These are phyloP conservation scores for Penicillium sp. DNA, from an alignment of 2,329 filamentous ascomycete genomes.

Conservation along the genomic window DNA sequence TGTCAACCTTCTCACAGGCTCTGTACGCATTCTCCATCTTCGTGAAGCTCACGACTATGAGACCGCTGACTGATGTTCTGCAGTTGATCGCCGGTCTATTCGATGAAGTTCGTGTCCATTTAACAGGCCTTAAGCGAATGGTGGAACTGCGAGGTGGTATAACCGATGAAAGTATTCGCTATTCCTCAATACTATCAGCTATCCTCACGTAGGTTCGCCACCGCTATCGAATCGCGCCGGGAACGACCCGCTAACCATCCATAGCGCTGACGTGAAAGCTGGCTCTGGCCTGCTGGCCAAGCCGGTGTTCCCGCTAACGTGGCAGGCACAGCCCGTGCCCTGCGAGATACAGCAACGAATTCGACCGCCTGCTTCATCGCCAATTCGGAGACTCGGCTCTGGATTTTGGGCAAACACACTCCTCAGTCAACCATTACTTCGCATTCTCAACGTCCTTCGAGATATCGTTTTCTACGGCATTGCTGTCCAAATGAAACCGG, in stretches of 20 bases:
- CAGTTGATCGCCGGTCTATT: conserved; percentile 40
- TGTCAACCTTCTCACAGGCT: conserved; percentile 37
- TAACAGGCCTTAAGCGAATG: conserved; percentile 38
- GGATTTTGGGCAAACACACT: conserved; percentile 29
- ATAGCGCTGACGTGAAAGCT: conserved; percentile 36
- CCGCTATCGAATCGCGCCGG: not conserved
- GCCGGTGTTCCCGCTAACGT: conserved; percentile 36
- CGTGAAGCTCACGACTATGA: not conserved
- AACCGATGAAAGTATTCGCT: conserved; percentile 24
- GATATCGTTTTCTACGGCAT: conserved; percentile 36
- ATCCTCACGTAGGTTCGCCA: conserved; percentile 29
- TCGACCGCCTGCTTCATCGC: conserved; percentile 26
- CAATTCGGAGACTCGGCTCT: conserved; percentile 25
- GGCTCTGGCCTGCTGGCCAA: conserved; percentile 34
- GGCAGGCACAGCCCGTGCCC: conserved; percentile 33
- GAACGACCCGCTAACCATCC: not conserved
- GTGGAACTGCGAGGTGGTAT: conserved; percentile 39
- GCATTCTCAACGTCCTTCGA: conserved; percentile 27
- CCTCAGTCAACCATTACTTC: conserved; percentile 30
- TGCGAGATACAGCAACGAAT: conserved; percentile 28
- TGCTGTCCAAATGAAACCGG: conserved; percentile 23
- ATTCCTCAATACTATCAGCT: conserved; percentile 26
- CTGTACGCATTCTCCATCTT: conserved; percentile 25
- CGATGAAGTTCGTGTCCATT: conserved; percentile 40
- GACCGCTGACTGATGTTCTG: conserved; percentile 10